These are phyloP conservation scores for Penicillium manginii DNA, from an alignment of 495 filamentous ascomycete species.

Conservation along the genomic window DNA sequence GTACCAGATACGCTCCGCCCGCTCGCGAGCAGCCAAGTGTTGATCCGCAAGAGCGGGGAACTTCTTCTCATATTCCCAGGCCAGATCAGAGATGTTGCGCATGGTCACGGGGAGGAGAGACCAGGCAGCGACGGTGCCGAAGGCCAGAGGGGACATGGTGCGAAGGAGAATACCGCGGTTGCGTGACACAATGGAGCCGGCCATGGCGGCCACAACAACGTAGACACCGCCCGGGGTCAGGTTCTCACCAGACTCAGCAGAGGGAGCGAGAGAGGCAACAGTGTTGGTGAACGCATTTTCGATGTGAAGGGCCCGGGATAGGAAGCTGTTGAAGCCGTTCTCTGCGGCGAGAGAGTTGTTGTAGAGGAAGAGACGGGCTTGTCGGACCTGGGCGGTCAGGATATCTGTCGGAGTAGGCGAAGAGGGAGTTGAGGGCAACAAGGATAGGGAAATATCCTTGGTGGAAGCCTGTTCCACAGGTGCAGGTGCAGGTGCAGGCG, in stretches of 20 bases:
- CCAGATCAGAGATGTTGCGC: slow-evolving; percentile 79
- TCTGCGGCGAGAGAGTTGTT: slow-evolving; percentile 69
- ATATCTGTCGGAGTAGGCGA: slow-evolving; percentile 87
- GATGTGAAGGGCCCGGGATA: slow-evolving; percentile 74
- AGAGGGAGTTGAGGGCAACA: slow-evolving; percentile 36
- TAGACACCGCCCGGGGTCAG: slow-evolving; percentile 86
- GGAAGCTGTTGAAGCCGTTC: slow-evolving; percentile 73
- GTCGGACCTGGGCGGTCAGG: slow-evolving; percentile 79
- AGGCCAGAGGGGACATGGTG: slow-evolving; percentile 66
- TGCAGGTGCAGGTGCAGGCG: slow-evolving; percentile 31
- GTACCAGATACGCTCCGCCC: slow-evolving; percentile 67
- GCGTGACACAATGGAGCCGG: slow-evolving; percentile 82
- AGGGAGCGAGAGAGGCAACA: slow-evolving; percentile 81
- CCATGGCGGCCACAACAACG: slow-evolving; percentile 89
- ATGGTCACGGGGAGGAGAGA: slow-evolving; percentile 76
- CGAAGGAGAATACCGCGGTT: slow-evolving; percentile 84
- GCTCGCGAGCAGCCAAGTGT: slow-evolving; percentile 68
- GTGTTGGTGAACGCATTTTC: slow-evolving; percentile 82
- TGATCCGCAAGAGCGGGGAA: slow-evolving; percentile 78
- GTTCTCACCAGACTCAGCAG: slow-evolving; percentile 77
- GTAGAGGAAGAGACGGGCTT: slow-evolving; percentile 81
- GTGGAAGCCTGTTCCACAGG: slow-evolving; percentile 15
- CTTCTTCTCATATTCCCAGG: slow-evolving; percentile 88
- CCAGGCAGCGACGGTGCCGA: slow-evolving; percentile 76
- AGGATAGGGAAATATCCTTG: slow-evolving; percentile 25